phyloP scores from a whole-genome alignment of 2,329 filamentous ascomycete species.

The Aspergillus aculeatinus region DNA sequence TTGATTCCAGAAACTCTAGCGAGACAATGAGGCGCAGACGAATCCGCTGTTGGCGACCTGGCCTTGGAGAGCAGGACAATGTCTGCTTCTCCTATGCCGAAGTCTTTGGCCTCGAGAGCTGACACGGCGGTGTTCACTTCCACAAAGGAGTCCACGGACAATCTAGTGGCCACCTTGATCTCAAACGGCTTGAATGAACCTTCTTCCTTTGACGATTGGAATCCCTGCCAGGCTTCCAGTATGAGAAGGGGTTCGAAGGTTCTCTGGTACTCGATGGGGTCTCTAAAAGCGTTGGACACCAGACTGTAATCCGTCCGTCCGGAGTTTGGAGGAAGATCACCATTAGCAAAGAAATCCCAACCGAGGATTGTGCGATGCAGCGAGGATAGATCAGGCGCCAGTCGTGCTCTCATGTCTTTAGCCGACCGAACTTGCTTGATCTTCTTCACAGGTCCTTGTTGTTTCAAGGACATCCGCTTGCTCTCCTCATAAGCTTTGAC shows the following conservation, averaged over 20 bases:
- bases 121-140: conserved; percentile 86
- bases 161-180: conserved; percentile 81
- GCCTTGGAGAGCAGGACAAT: conserved; percentile 81
- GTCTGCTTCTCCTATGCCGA: conserved; percentile 77
- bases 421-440: conserved; percentile 74
- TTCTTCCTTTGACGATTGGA: conserved; percentile 87
- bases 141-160: conserved; percentile 88
- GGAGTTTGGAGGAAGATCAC: conserved; percentile 75
- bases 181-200: conserved; percentile 76
- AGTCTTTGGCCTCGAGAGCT: conserved; percentile 66
- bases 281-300: conserved; percentile 74
- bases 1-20: conserved; percentile 78
- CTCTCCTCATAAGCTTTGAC: conserved; percentile 50
- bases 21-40: conserved; percentile 73
- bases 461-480: conserved; percentile 52
- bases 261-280: conserved; percentile 75
- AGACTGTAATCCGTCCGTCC: conserved; percentile 69
- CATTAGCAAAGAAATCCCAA: conserved; percentile 92
- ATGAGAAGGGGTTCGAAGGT: conserved; percentile 89
- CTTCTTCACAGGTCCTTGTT: conserved; percentile 78
- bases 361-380: conserved; percentile 83
- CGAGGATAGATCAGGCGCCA: conserved; percentile 82
- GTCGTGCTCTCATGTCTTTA: conserved; percentile 90
- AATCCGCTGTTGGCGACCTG: conserved; percentile 65
- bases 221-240: conserved; percentile 93